A percentile compares a stretch with the other conserved stretches of the same genome.
These are phyloP conservation scores for Aspergillus tamarii DNA, from an alignment of 2,329 filamentous ascomycete genomes.

Conservation along the genomic window DNA sequence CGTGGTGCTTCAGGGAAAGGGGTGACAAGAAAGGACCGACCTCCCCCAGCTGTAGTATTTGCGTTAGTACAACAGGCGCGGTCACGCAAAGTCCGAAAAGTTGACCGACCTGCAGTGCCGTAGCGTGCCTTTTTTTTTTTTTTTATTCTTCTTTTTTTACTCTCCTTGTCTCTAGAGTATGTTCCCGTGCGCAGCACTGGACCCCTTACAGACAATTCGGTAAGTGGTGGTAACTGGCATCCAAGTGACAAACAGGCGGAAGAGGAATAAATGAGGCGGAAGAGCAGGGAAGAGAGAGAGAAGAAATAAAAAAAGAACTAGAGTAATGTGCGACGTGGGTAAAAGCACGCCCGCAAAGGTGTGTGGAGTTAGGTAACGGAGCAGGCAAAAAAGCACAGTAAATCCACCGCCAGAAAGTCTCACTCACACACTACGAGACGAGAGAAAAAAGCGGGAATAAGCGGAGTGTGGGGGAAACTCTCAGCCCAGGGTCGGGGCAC, in stretches of 20 bases:
- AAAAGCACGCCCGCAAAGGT: conserved; percentile 9
- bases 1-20: conserved; percentile 10
- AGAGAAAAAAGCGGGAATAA: conserved; percentile 25
- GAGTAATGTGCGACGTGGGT: conserved; percentile 12
- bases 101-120: conserved; percentile 2
- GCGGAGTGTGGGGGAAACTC: conserved; percentile 41
- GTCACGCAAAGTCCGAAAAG: conserved; percentile 10
- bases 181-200: conserved; percentile 11
- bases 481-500: conserved; percentile 32
- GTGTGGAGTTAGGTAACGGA: conserved; percentile 7
- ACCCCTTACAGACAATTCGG: conserved; percentile 1
- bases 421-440: neutral
- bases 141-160: neutral
- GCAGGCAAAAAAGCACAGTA: neutral
- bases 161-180: neutral
- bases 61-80: conserved; percentile 8
- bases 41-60: conserved; percentile 2
- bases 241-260: conserved; percentile 10
- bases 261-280: conserved; percentile 9
- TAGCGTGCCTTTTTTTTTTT: neutral
- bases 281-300: conserved; percentile 7
- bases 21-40: conserved; percentile 9
- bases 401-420: conserved; percentile 3
- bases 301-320: conserved; percentile 6
- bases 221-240: neutral